Evolutionary conservation across 345 rosid genomes (phyloP), one percentile per base, ranked within the genome.

Genomic region (Draba incana): DNA sequence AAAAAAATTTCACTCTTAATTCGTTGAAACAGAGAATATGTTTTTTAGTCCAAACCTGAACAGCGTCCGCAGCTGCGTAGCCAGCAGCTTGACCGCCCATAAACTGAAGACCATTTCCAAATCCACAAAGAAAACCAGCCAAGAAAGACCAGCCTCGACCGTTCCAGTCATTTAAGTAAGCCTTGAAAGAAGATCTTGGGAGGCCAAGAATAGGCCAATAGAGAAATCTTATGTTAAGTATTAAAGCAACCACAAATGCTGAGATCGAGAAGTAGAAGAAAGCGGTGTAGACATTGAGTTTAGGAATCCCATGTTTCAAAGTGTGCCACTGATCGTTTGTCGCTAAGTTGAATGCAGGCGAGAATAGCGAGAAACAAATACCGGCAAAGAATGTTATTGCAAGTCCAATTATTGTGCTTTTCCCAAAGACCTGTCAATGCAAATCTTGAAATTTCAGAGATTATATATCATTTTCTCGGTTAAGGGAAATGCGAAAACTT

Each of bases 41-140:
- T 20, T 63, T 70, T 70, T 7, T 37, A 33, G 69, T 35, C 11
- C 49, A 64, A 79, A 71, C 92, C 91, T 86, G 96, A 70, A 92
- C 92, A 23, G 91, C 86, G 63, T 83, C 91, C 33, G 98, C 95
- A 5, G 95, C 96, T 35, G 92, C 98, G 66, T 92, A 92, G 15
- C 95, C 97, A 43, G 92, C 92, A 2, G 98, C 92, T 75, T 92
- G 89, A 56, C 98, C 98, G 0, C 90, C 92, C 88, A 89, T 89
- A 50, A 89, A 92, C 77, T 88, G 92, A 61, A 88, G 90, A 62
- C 96, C 98, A 15, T 88, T 81, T 0, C 97, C 97, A 45, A 90
- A 79, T 1, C 97, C 97, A 69, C 92, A 92, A 5, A 92, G 74
- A 42, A 92, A 72, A 3, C 96, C 96, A 7, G 98, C 95, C 72